phyloP scores from a whole-genome alignment of 495 filamentous ascomycete species.

The Extremus antarcticus region DNA sequence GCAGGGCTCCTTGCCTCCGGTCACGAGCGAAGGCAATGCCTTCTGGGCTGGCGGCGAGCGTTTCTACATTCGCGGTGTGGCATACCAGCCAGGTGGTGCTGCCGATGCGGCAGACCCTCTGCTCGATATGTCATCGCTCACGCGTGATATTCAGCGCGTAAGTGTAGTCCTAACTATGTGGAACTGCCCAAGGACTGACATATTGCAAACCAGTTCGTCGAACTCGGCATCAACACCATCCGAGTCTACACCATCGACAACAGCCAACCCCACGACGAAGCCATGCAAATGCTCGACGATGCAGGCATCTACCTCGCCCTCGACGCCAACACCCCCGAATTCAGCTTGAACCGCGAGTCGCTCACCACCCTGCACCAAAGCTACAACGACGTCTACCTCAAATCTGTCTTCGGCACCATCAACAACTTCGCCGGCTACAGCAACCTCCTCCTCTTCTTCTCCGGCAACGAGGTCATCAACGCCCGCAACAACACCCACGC shows the following conservation, averaged over 20 bases:
- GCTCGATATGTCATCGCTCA: neutral
- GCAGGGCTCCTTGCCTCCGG: neutral
- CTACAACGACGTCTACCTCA: slow-evolving; percentile 86
- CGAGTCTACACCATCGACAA: slow-evolving; percentile 92
- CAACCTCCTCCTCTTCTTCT: slow-evolving; percentile 92
- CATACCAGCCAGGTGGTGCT: slow-evolving; percentile 15
- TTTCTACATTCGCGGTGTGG: slow-evolving; percentile 16
- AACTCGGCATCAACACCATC: slow-evolving; percentile 80
- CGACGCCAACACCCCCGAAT: slow-evolving; percentile 66
- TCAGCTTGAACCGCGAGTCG: slow-evolving; percentile 69
- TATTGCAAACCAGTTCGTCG: slow-evolving; percentile 51
- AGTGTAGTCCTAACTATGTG: neutral
- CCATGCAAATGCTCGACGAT: slow-evolving; percentile 28
- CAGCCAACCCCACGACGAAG: slow-evolving; percentile 59
- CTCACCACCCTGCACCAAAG: slow-evolving; percentile 53
- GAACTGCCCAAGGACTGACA: neutral
- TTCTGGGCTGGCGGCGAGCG: slow-evolving; percentile 9
- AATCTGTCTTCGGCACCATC: slow-evolving; percentile 86
- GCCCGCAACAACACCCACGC: slow-evolving; percentile 57
- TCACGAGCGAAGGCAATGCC: slow-evolving; percentile 9
- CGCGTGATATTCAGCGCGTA: slow-evolving; percentile 55
- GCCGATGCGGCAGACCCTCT: slow-evolving; percentile 9
- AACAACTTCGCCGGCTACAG: slow-evolving; percentile 76
- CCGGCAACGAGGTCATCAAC: slow-evolving; percentile 97
- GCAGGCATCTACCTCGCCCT: slow-evolving; percentile 76